phyloP scores from a whole-genome alignment of 2,329 filamentous ascomycete genomes.

The Calonectria naviculata region DNA sequence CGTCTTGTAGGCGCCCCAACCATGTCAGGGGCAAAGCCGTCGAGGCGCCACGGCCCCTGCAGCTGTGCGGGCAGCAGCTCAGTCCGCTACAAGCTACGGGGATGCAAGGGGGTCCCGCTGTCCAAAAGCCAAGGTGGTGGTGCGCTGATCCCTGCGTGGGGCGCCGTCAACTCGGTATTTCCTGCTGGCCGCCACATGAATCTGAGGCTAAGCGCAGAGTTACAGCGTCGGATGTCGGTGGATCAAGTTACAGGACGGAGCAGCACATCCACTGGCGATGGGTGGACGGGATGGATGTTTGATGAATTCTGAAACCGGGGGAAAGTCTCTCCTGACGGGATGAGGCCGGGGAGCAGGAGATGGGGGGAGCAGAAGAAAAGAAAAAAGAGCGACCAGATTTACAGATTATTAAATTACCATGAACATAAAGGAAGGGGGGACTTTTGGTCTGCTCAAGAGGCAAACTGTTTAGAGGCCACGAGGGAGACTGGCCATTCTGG shows the following conservation, averaged over 20 bases:
- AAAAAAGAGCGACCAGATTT: background rate
- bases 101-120: background rate
- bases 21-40: background rate
- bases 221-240: slow-evolving; percentile 10
- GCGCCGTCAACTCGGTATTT: slow-evolving; percentile 9
- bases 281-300: background rate
- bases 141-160: slow-evolving; percentile 1
- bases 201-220: slow-evolving; percentile 11
- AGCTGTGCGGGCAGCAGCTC: background rate
- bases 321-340: background rate
- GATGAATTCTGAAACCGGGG: background rate
- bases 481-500: background rate
- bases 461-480: background rate
- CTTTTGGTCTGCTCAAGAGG: background rate
- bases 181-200: background rate
- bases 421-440: background rate
- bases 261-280: background rate
- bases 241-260: background rate
- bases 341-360: background rate
- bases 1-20: background rate
- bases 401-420: background rate
- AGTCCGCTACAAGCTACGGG: background rate
- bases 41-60: background rate
- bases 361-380: background rate
- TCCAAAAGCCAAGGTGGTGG: too few relatives aligned